phyloP scores from a whole-genome alignment of 345 rosid genomes.

The Boechera stricta region DNA sequence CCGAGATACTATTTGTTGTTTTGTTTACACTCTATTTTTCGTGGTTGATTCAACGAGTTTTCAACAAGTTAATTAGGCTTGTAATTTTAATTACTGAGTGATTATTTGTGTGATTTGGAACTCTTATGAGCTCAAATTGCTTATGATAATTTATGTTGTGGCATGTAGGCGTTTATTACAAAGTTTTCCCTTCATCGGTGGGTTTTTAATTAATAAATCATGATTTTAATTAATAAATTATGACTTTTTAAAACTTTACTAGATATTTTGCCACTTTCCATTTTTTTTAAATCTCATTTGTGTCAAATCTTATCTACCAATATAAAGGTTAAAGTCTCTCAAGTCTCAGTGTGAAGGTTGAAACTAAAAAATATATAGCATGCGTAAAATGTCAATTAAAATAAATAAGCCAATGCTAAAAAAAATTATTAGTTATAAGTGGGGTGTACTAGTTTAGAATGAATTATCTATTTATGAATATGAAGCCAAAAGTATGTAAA shows the following conservation, averaged over 20 bases:
- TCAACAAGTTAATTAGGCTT: slow-evolving; percentile 30
- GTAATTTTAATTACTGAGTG: slow-evolving; percentile 18
- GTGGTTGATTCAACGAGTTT: slow-evolving; percentile 41
- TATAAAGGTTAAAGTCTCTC: neutral
- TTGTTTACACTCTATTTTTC: neutral
- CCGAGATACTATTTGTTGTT: slow-evolving; percentile 3
- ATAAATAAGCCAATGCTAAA: neutral
- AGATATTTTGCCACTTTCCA: slow-evolving; percentile 14
- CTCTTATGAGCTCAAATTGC: slow-evolving; percentile 29
- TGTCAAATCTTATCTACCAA: neutral
- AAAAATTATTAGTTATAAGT: slow-evolving; percentile 3
- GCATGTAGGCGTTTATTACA: slow-evolving; percentile 18
- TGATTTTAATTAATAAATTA: neutral
- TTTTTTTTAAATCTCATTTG: neutral
- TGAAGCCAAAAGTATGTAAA: slow-evolving; percentile 24
- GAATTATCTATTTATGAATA: slow-evolving; percentile 6
- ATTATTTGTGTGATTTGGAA: slow-evolving; percentile 29
- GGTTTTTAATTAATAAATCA: slow-evolving; percentile 15
- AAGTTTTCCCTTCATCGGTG: slow-evolving; percentile 2
- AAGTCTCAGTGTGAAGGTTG: neutral
- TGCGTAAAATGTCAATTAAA: neutral
- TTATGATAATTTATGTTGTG: slow-evolving; percentile 26
- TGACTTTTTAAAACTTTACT: neutral
- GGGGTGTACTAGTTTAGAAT: neutral
- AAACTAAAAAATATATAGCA: neutral